Conservation (phyloP, 805 yeast species). For the Wickerhamomyces hampshirensis region DNA sequence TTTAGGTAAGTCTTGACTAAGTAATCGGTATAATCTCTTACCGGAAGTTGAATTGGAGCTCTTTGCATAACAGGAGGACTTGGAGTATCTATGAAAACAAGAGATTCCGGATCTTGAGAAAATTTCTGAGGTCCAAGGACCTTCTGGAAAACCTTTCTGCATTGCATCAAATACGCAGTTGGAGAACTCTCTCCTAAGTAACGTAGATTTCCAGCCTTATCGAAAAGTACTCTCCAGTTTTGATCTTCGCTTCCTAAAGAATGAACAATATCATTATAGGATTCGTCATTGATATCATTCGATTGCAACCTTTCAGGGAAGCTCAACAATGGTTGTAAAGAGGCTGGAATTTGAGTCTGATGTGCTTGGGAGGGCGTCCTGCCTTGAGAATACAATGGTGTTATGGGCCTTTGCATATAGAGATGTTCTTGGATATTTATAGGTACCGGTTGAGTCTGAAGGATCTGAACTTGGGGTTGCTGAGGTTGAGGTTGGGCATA, state of each 20-base stretch:
- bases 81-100: constrained; percentile 30
- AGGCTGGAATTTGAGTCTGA: constrained; percentile 13
- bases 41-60: constrained; percentile 27
- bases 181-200: constrained; percentile 41
- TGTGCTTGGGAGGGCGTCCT: too few species aligned
- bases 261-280: constrained; percentile 10
- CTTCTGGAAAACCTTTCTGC: constrained; percentile 32
- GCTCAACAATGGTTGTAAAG: constrained; percentile 17
- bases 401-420: neutral
- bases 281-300: constrained; percentile 12
- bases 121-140: constrained; percentile 31
- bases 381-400: neutral
- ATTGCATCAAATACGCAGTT: constrained; percentile 35
- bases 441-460: too few species aligned
- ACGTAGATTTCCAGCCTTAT: constrained; percentile 31
- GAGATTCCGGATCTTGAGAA: constrained; percentile 34
- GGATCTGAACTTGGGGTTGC: constrained; percentile 1
- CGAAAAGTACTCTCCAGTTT: constrained; percentile 29
- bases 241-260: constrained; percentile 12
- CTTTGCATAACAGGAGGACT: constrained; percentile 12
- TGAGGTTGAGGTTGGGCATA: neutral
- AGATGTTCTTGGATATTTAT: neutral
- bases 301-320: constrained; percentile 15
- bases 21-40: constrained; percentile 26
- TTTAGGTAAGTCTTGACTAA: constrained; percentile 30